Evolutionary conservation across 2,329 filamentous ascomycete genomes (phyloP).

Genomic region (Arthrobotrys sinensis): DNA sequence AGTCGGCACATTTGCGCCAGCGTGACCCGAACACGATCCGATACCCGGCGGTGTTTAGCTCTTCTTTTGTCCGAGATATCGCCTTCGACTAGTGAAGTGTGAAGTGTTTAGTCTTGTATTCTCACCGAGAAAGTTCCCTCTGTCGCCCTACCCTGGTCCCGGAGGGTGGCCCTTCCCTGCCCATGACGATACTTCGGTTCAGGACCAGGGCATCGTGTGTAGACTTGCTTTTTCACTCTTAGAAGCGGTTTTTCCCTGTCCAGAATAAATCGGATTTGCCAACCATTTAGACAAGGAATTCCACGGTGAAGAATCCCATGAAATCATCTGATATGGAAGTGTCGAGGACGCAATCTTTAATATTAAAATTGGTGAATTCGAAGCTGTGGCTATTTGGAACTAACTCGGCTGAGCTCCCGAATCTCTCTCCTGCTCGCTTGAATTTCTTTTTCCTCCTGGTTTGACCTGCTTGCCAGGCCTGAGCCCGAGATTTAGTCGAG

Average conservation of each 20-base stretch:
- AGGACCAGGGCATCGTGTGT: conserved; percentile 41
- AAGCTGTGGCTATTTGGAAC: conserved; percentile 13
- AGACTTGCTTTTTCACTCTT: conserved; percentile 20
- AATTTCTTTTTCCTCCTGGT: conserved; percentile 23
- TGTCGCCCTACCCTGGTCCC: conserved; percentile 43
- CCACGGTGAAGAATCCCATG: conserved; percentile 1
- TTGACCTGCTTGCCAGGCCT: conserved; percentile 21
- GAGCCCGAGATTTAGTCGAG: conserved; percentile 22
- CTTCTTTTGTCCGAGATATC: conserved; percentile 8
- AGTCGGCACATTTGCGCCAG: conserved; percentile 42
- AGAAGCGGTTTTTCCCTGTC: conserved; percentile 18
- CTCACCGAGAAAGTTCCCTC: conserved; percentile 15
- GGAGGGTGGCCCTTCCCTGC: conserved; percentile 49
- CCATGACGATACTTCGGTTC: conserved; percentile 61
- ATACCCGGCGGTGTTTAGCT: conserved; percentile 15
- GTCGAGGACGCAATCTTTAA: conserved; percentile 25
- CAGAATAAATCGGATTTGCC: conserved; percentile 35
- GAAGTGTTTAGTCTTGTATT: conserved; percentile 23
- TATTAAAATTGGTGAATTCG: conserved; percentile 6
- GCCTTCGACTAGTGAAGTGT: conserved; percentile 9
- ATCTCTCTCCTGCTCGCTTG: conserved; percentile 2
- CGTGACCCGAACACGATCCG: conserved; percentile 34
- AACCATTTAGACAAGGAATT: conserved; percentile 11
- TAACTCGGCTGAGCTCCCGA: conserved; percentile 31
- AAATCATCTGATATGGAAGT: conserved; percentile 43